Evolutionary conservation across 768 basidiomycete species (phyloP).

Genomic region (Termitomyces bulborhizus): DNA sequence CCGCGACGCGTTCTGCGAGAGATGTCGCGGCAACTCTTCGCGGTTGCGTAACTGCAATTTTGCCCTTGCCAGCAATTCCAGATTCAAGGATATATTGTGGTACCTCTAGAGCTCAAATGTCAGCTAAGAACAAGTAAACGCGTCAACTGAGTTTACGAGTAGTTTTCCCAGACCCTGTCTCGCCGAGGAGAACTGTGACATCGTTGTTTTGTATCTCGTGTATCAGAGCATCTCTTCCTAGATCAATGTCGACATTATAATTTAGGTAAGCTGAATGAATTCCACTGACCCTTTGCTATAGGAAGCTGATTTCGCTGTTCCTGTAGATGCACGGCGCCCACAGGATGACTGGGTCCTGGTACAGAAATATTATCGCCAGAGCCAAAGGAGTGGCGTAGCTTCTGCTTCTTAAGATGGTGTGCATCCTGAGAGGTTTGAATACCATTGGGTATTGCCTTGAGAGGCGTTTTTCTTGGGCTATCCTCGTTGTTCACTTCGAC

Average conservation of each 20-base stretch:
- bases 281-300: conserved; percentile 62
- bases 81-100: conserved; percentile 93
- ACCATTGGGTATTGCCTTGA: conserved; percentile 24
- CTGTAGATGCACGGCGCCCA: conserved; percentile 35
- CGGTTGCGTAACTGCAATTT: conserved; percentile 93
- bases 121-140: not conserved
- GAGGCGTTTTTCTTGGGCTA: conserved; percentile 18
- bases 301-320: conserved; percentile 69
- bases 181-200: conserved; percentile 86
- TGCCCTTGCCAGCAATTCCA: conserved; percentile 60
- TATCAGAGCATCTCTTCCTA: conserved; percentile 73
- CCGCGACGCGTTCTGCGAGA: conserved; percentile 86
- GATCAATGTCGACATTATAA: not conserved
- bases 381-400: conserved; percentile 19
- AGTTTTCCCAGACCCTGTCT: conserved; percentile 98
- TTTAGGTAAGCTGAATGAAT: not conserved
- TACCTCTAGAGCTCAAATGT: conserved; percentile 55
- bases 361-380: conserved; percentile 6
- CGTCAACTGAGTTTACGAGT: conserved; percentile 52
- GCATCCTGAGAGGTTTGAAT: conserved; percentile 17
- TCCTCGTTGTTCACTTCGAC: conserved; percentile 35
- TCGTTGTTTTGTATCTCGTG: conserved; percentile 71
- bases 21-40: conserved; percentile 93
- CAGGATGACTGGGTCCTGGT: conserved; percentile 19
- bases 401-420: conserved; percentile 23